Evolutionary conservation across 73 alveolate species (phyloP), one percentile per base, ranked within the genome.

Genomic region (Diophrys sp.): DNA sequence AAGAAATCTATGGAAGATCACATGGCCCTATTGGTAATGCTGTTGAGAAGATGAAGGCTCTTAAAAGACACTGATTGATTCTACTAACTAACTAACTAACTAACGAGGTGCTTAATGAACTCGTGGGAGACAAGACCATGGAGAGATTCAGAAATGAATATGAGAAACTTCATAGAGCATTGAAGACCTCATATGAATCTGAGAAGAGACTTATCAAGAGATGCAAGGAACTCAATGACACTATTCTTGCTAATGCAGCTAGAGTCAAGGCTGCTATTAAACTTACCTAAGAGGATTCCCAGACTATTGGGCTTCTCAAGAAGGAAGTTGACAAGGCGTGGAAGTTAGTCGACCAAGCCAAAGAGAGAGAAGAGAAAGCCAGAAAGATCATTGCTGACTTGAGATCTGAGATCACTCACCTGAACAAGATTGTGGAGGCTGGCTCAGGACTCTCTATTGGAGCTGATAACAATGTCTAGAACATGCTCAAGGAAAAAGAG

Each of bases 151-250:
- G 97, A 80, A 74, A 74, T 14, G 98, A 95, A 74, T 95, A 90
- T 76, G 89, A 92, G 74, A 92, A 87, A 85, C 79, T 95, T 32
- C 96, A 92, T 79, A 88, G 92, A 68, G 84, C 97, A 18, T 84
- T 92, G 54, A 93, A 95, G 87, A 88, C 95, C 1, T 75, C 94
- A 25, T 91, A 95, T 67, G 98, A 95, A 70, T 81, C 89, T 62
- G 94, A 95, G 71, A 92, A 91, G 80, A 80, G 88, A 56, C 87
- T 92, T 66, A 88, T 96, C 73, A 91, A 93, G 89, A 96, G 92
- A 83, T 96, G 99, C 91, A 89, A 96, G 69, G 98, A 96, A 84
- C 86, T 93, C 29, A 93, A 93, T 57, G 93, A 86, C 69, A 88
- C 88, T 54, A 93, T 93, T 24, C 75, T 83, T 53, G 70, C 75